These are phyloP conservation scores for Candida pseudocylindracea DNA, from an alignment of 1,139 yeast genomes.

Conservation along the genomic window DNA sequence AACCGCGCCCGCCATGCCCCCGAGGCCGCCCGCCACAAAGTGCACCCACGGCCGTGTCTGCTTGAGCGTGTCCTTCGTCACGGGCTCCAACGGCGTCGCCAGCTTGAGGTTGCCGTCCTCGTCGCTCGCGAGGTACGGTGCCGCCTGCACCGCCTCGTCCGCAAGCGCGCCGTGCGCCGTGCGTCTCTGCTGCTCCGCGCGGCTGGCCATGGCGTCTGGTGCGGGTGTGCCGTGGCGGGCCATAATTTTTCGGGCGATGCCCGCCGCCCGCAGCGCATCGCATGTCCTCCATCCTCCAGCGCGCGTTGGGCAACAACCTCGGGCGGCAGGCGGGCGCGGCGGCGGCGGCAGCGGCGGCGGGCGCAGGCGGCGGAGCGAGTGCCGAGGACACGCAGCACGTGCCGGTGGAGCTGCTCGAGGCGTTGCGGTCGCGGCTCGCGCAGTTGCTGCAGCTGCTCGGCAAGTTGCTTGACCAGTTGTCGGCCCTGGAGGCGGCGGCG, in stretches of 20 bases:
- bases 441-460: background rate
- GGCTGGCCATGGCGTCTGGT: no score
- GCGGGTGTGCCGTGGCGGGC: no score
- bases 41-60: constrained; percentile 64
- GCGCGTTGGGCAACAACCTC: background rate
- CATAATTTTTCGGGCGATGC: no score
- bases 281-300: background rate
- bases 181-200: constrained; percentile 6
- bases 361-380: background rate
- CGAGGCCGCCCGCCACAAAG: constrained; percentile 96
- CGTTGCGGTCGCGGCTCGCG: background rate
- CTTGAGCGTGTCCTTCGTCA: constrained; percentile 1
- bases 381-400: no score
- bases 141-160: constrained; percentile 2
- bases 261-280: no score
- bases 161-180: constrained; percentile 11
- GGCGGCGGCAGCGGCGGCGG: background rate
- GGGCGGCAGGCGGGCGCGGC: background rate
- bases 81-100: no score
- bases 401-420: background rate
- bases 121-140: constrained; percentile 1
- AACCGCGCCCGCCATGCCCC: constrained; percentile 95
- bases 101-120: no score
- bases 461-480: background rate
- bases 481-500: no score